phyloP scores from a whole-genome alignment of 2,329 filamentous ascomycete species.

The Nemania sp. region DNA sequence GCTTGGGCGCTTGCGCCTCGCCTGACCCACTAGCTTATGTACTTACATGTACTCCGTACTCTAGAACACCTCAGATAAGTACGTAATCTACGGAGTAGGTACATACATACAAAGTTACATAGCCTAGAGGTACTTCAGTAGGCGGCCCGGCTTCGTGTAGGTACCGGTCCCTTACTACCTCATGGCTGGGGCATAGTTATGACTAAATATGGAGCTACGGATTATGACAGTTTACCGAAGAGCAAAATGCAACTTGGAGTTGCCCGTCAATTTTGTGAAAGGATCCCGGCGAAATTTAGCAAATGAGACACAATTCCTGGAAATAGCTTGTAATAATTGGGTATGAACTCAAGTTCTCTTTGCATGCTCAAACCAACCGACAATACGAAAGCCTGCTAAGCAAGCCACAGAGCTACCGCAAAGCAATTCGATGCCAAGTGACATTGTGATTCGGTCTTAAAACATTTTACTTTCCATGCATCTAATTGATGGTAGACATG shows the following conservation, averaged over 20 bases:
- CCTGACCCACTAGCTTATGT: neutral
- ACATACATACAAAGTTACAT: too few species aligned
- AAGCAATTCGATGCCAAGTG: too few species aligned
- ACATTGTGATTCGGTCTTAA: neutral
- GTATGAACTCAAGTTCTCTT: neutral
- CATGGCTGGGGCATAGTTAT: neutral
- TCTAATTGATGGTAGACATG: neutral
- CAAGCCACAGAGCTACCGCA: neutral
- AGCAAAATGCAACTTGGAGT: too few species aligned
- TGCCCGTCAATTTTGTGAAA: too few species aligned
- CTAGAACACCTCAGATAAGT: too few species aligned
- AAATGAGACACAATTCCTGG: neutral
- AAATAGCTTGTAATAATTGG: too few species aligned
- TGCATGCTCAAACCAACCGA: neutral
- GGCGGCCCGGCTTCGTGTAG: too few species aligned
- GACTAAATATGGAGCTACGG: neutral
- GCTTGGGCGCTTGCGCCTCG: slow-evolving; percentile 9
- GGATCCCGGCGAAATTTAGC: neutral
- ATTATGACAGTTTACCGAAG: too few species aligned
- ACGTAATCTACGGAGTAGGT: too few species aligned
- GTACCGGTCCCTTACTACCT: neutral
- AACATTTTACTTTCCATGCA: neutral
- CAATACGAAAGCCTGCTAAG: neutral
- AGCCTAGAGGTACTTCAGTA: too few species aligned
- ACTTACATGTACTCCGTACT: too few species aligned